These are phyloP conservation scores for Euphorbia pulcherrima DNA, from an alignment of 345 rosid species.

Conservation along the genomic window DNA sequence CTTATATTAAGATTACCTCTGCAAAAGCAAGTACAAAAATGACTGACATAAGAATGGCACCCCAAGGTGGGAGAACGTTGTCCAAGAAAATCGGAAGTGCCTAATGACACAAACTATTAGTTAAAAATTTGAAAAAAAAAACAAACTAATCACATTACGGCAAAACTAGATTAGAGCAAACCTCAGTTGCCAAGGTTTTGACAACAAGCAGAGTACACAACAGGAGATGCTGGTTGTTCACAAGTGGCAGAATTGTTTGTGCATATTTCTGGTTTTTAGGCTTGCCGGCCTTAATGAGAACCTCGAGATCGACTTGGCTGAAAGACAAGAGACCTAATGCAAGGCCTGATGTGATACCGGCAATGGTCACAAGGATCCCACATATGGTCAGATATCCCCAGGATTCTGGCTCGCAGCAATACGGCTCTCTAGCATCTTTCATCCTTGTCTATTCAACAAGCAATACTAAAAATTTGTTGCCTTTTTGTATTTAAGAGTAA, in stretches of 20 bases:
- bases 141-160: too few species aligned
- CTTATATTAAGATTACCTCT: constrained; percentile 25
- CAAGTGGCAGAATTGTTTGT: constrained; percentile 30
- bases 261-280: constrained; percentile 30
- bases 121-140: background rate
- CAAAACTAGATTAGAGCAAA: background rate
- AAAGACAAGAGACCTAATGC: constrained; percentile 38
- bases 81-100: constrained; percentile 40
- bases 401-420: constrained; percentile 26
- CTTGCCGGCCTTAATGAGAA: constrained; percentile 30
- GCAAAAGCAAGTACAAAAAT: constrained; percentile 26
- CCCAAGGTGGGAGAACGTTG: constrained; percentile 30
- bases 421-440: constrained; percentile 14
- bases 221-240: constrained; percentile 31
- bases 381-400: constrained; percentile 26
- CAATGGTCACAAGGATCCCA: constrained; percentile 23
- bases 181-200: constrained; percentile 34
- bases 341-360: constrained; percentile 37
- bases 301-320: constrained; percentile 36
- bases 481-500: too few species aligned
- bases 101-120: constrained; percentile 4
- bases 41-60: constrained; percentile 28
- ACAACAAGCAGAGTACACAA: constrained; percentile 35
- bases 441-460: background rate
- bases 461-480: background rate